Evolutionary conservation across 148 eudicot genomes (phyloP).

Genomic region (Heliosperma pusillum): DNA sequence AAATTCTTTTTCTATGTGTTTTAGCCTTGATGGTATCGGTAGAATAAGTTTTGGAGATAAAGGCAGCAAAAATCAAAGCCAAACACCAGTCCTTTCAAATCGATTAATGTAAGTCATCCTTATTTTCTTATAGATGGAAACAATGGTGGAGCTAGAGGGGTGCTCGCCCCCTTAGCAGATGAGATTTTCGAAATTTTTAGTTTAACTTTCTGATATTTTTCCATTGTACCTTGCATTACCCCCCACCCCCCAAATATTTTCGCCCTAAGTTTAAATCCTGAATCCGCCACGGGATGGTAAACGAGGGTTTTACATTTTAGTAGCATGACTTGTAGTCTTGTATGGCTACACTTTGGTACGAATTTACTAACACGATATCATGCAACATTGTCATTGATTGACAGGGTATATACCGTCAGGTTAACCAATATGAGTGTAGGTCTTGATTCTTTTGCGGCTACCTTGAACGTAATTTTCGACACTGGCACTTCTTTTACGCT

Average conservation of each 20-base stretch:
- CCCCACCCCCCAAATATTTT: too few relatives aligned
- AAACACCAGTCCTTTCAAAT: conserved; percentile 57
- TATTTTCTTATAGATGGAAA: background rate
- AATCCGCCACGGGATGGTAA: too few relatives aligned
- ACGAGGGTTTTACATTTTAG: background rate
- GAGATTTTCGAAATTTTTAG: too few relatives aligned
- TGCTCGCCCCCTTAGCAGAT: too few relatives aligned
- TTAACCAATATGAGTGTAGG: conserved; percentile 56
- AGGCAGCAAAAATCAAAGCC: conserved; percentile 57
- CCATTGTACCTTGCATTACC: too few relatives aligned
- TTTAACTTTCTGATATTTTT: too few relatives aligned
- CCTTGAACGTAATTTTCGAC: conserved; percentile 60
- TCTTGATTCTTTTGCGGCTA: conserved; percentile 35
- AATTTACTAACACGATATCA: background rate
- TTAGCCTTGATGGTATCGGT: conserved; percentile 58
- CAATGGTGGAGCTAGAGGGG: too few relatives aligned
- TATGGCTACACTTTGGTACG: too few relatives aligned
- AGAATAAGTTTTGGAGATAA: conserved; percentile 88
- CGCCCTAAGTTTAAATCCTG: too few relatives aligned
- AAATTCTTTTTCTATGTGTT: conserved; percentile 96
- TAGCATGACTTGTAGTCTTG: too few relatives aligned
- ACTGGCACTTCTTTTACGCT: conserved; percentile 85
- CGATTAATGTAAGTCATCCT: conserved; percentile 40
- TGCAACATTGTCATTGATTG: background rate
- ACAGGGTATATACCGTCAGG: conserved; percentile 51